phyloP scores from a whole-genome alignment of 805 yeast genomes.

The Kluyveromyces starmeri region DNA sequence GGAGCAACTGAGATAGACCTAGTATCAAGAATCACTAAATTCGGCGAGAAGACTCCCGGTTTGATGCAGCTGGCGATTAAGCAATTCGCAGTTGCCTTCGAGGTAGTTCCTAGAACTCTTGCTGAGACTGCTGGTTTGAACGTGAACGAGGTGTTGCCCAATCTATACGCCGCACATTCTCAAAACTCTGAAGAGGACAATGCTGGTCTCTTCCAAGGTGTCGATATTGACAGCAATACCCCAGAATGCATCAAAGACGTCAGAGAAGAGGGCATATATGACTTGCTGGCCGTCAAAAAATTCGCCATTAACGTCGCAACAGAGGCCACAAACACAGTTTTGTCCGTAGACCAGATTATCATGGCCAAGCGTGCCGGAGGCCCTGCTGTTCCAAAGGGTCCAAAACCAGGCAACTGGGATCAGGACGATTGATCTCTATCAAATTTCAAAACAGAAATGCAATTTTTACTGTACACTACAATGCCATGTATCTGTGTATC shows the following conservation, averaged over 20 bases:
- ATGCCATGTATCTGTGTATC: too few relatives aligned
- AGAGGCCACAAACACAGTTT: slow-evolving; percentile 85
- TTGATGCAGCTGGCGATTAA: slow-evolving; percentile 87
- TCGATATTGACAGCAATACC: slow-evolving; percentile 72
- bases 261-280: slow-evolving; percentile 60
- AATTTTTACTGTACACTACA: too few relatives aligned
- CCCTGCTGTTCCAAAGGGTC: slow-evolving; percentile 79
- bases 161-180: slow-evolving; percentile 81
- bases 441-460: too few relatives aligned
- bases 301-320: slow-evolving; percentile 91
- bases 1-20: slow-evolving; percentile 91
- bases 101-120: slow-evolving; percentile 82
- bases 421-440: slow-evolving; percentile 54
- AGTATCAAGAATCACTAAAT: slow-evolving; percentile 65
- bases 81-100: slow-evolving; percentile 89
- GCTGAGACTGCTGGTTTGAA: slow-evolving; percentile 94
- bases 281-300: slow-evolving; percentile 68
- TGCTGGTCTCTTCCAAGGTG: slow-evolving; percentile 40
- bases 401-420: slow-evolving; percentile 92
- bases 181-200: slow-evolving; percentile 13
- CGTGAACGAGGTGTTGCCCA: slow-evolving; percentile 80
- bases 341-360: slow-evolving; percentile 92
- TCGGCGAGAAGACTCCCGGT: slow-evolving; percentile 93
- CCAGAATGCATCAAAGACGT: slow-evolving; percentile 66
- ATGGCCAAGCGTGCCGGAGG: slow-evolving; percentile 99